phyloP scores from a whole-genome alignment of 169 alveolate species.

The Cystoisospora suis region DNA sequence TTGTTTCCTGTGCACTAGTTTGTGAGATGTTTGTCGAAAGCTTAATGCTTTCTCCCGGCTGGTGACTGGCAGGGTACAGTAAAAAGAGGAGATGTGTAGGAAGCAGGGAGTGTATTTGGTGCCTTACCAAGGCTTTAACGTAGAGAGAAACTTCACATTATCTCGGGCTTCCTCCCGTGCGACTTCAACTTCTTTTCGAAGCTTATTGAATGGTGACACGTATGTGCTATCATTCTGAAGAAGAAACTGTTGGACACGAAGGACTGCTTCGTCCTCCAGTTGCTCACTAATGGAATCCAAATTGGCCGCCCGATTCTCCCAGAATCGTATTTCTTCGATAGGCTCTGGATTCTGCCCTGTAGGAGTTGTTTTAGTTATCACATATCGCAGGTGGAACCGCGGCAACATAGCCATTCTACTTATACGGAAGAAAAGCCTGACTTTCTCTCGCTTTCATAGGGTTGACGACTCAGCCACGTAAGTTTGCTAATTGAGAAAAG shows the following conservation, averaged over 20 bases:
- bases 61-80: too few species aligned
- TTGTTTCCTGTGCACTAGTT: too few species aligned
- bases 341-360: constrained; percentile 87
- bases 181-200: constrained; percentile 88
- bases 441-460: too few species aligned
- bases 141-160: constrained; percentile 84
- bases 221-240: constrained; percentile 91
- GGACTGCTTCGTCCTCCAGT: constrained; percentile 78
- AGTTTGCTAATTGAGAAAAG: too few species aligned
- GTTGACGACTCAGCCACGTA: too few species aligned
- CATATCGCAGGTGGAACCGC: too few species aligned
- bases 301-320: constrained; percentile 91
- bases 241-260: constrained; percentile 84
- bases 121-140: constrained; percentile 77
- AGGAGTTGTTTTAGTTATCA: too few species aligned
- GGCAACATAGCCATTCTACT: too few species aligned
- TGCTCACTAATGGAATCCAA: constrained; percentile 88
- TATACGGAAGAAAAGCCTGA: too few species aligned
- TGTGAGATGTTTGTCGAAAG: too few species aligned
- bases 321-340: constrained; percentile 89
- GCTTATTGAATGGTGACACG: constrained; percentile 88
- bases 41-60: too few species aligned
- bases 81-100: not conserved
- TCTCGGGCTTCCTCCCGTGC: constrained; percentile 92
- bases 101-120: not conserved